A percentile compares a stretch with the other conserved stretches of the same genome.
phyloP scores from a whole-genome alignment of 2,329 filamentous ascomycete species.

The Volutella citrinella region DNA sequence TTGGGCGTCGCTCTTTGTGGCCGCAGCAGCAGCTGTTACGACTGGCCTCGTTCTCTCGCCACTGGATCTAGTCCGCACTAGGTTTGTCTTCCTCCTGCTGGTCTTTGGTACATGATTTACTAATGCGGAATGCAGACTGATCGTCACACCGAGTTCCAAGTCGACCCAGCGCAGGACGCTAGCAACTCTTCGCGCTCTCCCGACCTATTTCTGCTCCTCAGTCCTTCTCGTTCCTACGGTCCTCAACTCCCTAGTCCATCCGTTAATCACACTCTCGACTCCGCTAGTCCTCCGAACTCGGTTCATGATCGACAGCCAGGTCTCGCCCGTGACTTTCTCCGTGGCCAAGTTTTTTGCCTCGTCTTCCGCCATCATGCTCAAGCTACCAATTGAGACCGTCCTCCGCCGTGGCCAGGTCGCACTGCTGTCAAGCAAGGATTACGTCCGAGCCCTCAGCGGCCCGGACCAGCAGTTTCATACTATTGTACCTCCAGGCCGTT shows the following conservation, averaged over 20 bases:
- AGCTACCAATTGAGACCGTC: slow-evolving; percentile 88
- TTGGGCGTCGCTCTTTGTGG: slow-evolving; percentile 74
- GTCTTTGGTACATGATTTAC: too few relatives aligned
- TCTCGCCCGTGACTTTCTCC: slow-evolving; percentile 79
- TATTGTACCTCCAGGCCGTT: slow-evolving; percentile 76
- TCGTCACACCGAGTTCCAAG: slow-evolving; percentile 76
- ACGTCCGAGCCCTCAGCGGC: slow-evolving; percentile 47
- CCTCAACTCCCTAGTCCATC: slow-evolving; percentile 80
- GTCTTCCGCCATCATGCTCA: slow-evolving; percentile 76
- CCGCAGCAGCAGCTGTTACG: slow-evolving; percentile 60
- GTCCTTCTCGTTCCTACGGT: slow-evolving; percentile 78
- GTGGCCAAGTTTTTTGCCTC: slow-evolving; percentile 79
- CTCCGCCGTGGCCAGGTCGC: slow-evolving; percentile 83
- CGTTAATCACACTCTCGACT: slow-evolving; percentile 75
- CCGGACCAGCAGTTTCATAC: slow-evolving; percentile 56
- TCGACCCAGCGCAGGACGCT: slow-evolving; percentile 76
- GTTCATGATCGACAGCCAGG: slow-evolving; percentile 76
- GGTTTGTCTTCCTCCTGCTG: too few relatives aligned
- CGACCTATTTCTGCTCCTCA: slow-evolving; percentile 70
- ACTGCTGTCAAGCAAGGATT: slow-evolving; percentile 56
- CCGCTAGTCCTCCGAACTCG: slow-evolving; percentile 85
- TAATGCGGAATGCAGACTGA: slow-evolving; percentile 61
- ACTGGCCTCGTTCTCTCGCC: slow-evolving; percentile 82
- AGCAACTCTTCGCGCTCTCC: slow-evolving; percentile 72
- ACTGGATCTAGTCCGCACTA: slow-evolving; percentile 83